Conservation (phyloP, 441 rosid species). For the Manihot esculenta region DNA sequence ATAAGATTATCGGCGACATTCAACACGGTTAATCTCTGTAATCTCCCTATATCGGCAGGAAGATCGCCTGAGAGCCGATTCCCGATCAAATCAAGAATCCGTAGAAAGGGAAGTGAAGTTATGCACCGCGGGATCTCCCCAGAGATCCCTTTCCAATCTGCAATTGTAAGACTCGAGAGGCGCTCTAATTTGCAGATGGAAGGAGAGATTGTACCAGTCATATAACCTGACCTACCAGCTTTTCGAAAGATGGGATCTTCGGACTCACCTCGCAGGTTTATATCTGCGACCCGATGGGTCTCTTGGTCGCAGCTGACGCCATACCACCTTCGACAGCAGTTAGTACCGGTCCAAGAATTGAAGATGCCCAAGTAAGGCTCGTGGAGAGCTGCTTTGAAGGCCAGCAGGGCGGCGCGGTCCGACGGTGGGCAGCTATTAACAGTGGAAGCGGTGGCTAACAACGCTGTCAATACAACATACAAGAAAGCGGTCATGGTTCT, state of each 20-base stretch:
- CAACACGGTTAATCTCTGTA: slow-evolving; percentile 60
- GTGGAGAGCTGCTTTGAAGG: slow-evolving; percentile 61
- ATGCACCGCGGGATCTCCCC: slow-evolving; percentile 74
- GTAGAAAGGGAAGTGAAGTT: slow-evolving; percentile 56
- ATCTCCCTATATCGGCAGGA: slow-evolving; percentile 60
- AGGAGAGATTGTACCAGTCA: slow-evolving; percentile 76
- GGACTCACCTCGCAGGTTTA: slow-evolving; percentile 91
- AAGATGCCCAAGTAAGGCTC: slow-evolving; percentile 79
- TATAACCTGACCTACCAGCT: slow-evolving; percentile 63
- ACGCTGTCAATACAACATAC: neutral
- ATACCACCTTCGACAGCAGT: slow-evolving; percentile 88
- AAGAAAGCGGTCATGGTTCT: slow-evolving; percentile 7
- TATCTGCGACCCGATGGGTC: slow-evolving; percentile 60
- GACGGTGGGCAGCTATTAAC: slow-evolving; percentile 65
- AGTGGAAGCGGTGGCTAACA: slow-evolving; percentile 8
- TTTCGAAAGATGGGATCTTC: slow-evolving; percentile 75
- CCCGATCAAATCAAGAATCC: slow-evolving; percentile 70
- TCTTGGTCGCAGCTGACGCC: slow-evolving; percentile 75
- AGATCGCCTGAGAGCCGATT: slow-evolving; percentile 63
- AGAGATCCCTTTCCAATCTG: slow-evolving; percentile 90
- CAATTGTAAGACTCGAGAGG: slow-evolving; percentile 60
- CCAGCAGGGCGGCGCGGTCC: slow-evolving; percentile 64
- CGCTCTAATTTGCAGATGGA: slow-evolving; percentile 62
- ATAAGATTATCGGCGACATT: slow-evolving; percentile 76
- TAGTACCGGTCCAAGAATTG: slow-evolving; percentile 71